These are phyloP conservation scores for Ustilago cynodontis DNA, from an alignment of 1,284 basidiomycete species.

Conservation along the genomic window DNA sequence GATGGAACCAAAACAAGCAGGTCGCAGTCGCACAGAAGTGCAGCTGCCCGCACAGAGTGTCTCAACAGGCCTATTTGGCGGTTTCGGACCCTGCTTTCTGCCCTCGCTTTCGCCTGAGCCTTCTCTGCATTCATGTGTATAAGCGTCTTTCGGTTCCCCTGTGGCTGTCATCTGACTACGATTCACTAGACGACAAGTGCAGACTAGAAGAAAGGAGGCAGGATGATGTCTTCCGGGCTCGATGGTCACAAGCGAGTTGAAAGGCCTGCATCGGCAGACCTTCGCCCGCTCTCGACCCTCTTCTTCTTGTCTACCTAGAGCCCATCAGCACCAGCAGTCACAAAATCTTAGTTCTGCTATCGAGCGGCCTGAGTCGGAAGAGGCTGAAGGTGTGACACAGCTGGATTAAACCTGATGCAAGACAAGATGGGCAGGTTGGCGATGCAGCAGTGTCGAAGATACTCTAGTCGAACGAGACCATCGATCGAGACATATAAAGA, in stretches of 20 bases:
- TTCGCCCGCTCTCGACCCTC: slow-evolving; percentile 7
- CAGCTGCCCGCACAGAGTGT: not conserved
- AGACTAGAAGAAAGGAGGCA: not conserved
- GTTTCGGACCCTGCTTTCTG: slow-evolving; percentile 4
- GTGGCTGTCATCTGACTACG: not conserved
- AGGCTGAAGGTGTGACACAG: no score
- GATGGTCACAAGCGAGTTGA: slow-evolving; percentile 19
- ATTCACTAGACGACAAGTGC: not conserved
- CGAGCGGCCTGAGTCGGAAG: no score
- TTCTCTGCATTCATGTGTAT: not conserved
- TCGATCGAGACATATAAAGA: slow-evolving; percentile 2
- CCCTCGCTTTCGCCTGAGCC: not conserved
- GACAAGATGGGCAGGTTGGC: not conserved
- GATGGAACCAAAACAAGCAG: no score
- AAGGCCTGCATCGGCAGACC: slow-evolving; percentile 24
- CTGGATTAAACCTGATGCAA: no score
- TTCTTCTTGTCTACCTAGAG: not conserved
- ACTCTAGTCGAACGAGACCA: not conserved
- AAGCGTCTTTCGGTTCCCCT: not conserved
- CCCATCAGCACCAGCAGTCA: not conserved
- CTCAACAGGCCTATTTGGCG: not conserved
- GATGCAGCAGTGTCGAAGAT: not conserved
- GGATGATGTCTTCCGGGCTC: no score
- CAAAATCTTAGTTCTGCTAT: no score
- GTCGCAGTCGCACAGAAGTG: no score